Conservation (phyloP, 179 eudicot species). For the Sideroxylon spinosum region DNA sequence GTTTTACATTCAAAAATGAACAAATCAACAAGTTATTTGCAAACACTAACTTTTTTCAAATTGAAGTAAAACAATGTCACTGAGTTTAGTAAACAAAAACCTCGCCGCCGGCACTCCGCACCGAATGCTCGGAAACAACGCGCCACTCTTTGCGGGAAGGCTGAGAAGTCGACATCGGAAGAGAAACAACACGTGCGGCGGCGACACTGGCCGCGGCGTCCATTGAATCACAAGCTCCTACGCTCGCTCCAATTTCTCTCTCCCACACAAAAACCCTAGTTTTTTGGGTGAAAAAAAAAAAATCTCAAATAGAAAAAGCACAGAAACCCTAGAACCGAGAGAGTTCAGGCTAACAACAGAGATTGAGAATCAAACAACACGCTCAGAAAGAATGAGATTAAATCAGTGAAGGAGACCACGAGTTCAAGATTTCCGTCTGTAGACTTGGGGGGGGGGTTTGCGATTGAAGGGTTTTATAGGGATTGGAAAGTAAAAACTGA, state of each 20-base stretch:
- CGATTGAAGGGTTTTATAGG: constrained; percentile 25
- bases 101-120: constrained; percentile 49
- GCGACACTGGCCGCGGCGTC: constrained; percentile 59
- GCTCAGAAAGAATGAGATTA: constrained; percentile 4
- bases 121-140: constrained; percentile 61
- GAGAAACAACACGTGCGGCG: constrained; percentile 53
- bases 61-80: constrained; percentile 11
- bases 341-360: not conserved
- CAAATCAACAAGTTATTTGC: not conserved
- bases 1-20: constrained; percentile 16
- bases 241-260: constrained; percentile 17
- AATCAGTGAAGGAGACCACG: not conserved
- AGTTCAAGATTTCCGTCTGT: not conserved
- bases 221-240: constrained; percentile 32
- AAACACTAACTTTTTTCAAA: constrained; percentile 27
- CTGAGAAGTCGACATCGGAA: constrained; percentile 40
- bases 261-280: constrained; percentile 31
- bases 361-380: not conserved
- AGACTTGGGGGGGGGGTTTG: constrained; percentile 16
- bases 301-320: not conserved
- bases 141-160: constrained; percentile 85
- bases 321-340: constrained; percentile 4
- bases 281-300: constrained; percentile 2
- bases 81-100: constrained; percentile 21
- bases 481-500: constrained; percentile 14